Percentiles rank a stretch among this genome's conserved stretches.
Conservation (phyloP, 495 filamentous ascomycete genomes). For the Penicillium simplicissimum region DNA sequence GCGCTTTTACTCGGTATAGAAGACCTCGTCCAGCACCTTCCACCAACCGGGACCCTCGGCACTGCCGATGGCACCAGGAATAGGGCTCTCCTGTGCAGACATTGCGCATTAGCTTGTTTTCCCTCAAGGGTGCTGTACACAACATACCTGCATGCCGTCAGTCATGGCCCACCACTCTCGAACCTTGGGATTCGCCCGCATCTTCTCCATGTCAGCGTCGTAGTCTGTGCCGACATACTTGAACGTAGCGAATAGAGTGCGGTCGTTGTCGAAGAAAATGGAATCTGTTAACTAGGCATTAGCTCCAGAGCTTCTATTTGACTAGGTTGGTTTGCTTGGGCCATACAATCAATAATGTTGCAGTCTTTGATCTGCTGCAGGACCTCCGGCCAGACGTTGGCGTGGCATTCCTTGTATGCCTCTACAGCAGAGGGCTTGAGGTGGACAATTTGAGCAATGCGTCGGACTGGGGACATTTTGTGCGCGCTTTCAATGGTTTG, state of each 20-base stretch:
- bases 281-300: conserved; percentile 44
- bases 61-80: conserved; percentile 62
- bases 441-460: conserved; percentile 68
- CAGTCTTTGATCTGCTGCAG: conserved; percentile 69
- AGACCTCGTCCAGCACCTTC: conserved; percentile 71
- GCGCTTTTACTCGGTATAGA: conserved; percentile 52
- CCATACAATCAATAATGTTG: conserved; percentile 68
- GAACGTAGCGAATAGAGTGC: conserved; percentile 69
- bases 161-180: conserved; percentile 80
- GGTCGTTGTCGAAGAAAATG: conserved; percentile 66
- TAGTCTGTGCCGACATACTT: conserved; percentile 73
- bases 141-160: conserved; percentile 64
- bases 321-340: not conserved
- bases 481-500: not conserved
- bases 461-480: conserved; percentile 41
- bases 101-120: not conserved
- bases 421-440: conserved; percentile 63
- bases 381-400: conserved; percentile 73
- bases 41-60: conserved; percentile 69
- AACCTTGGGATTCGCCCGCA: conserved; percentile 68
- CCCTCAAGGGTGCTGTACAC: too few relatives aligned
- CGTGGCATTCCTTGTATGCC: conserved; percentile 72
- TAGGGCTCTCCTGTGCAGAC: conserved; percentile 46
- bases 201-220: conserved; percentile 68
- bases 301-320: not conserved